Evolutionary conservation across 75 land plant genomes (phyloP).

Genomic region (Picea glauca): DNA sequence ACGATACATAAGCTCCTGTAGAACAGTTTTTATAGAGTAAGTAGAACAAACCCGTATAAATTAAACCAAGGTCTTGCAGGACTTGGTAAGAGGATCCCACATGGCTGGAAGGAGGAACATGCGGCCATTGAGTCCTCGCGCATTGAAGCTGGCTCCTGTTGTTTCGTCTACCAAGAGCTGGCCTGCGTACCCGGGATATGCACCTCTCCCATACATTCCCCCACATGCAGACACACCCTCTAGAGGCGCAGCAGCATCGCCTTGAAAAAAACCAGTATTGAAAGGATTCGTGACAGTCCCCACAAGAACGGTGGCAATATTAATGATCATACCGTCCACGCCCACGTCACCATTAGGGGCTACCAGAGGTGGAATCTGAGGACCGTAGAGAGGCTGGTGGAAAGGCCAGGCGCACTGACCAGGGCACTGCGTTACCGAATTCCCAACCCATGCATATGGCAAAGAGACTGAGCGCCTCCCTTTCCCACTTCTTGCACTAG

Average conservation of each 20-base stretch:
- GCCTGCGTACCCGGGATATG: slow-evolving; percentile 30
- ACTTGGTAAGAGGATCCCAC: slow-evolving; percentile 26
- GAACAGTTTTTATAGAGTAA: too few species aligned
- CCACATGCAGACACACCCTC: slow-evolving; percentile 72
- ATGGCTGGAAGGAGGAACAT: slow-evolving; percentile 28
- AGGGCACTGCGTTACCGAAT: slow-evolving; percentile 65
- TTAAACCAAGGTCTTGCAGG: slow-evolving; percentile 12
- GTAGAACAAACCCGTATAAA: too few species aligned
- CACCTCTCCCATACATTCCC: slow-evolving; percentile 40
- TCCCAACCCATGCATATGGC: slow-evolving; percentile 67
- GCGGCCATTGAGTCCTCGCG: slow-evolving; percentile 12
- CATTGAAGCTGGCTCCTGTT: slow-evolving; percentile 29
- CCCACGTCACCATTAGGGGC: slow-evolving; percentile 74
- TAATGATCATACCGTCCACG: slow-evolving; percentile 67
- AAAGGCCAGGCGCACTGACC: slow-evolving; percentile 84
- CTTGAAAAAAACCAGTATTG: slow-evolving; percentile 62
- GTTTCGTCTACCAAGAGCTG: slow-evolving; percentile 15
- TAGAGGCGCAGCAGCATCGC: slow-evolving; percentile 42
- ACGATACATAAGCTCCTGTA: too few species aligned
- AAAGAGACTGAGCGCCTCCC: background rate
- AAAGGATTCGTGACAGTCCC: slow-evolving; percentile 74
- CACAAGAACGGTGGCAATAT: slow-evolving; percentile 54
- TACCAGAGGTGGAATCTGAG: slow-evolving; percentile 51
- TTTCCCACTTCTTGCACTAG: background rate
- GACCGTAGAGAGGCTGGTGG: slow-evolving; percentile 63